Evolutionary conservation across 2,329 filamentous ascomycete species (phyloP), one percentile per base, ranked within the genome.

Genomic region (Microsporum ferrugineum): DNA sequence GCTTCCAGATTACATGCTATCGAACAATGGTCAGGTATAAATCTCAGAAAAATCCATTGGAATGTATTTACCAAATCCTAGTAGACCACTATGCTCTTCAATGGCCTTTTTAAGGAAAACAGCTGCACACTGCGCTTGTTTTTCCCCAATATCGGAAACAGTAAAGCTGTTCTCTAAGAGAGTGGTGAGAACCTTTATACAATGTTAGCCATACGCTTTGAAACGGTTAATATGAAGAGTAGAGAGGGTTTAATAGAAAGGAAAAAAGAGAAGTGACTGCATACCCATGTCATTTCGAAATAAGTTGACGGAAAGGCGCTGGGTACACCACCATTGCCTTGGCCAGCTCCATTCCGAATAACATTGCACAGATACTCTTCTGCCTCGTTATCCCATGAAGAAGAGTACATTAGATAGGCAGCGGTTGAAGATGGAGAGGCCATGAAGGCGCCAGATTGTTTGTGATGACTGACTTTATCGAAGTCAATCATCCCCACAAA

Each of bases 361-460:
- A 68, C 68, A 27, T 61, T 49, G 2, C 63, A 65, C 3, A 75
- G 65, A 62, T 72, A 75, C 2, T 29, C 61, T 57, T 75, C 72
- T 1, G 70, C 67, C 12, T 72, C 69, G 5, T 67, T 60, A 62
- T 74, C 70, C 73, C 73, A 75, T 2, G 55, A 23, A 1, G 65
- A 64, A 3, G 64, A 59, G 39, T 71, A 60, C 63, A 75, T 73
- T 5, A 75, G 60, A 60, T 73, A 74, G 29, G 71, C 74, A 0
- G 75, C 75, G 0, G 75, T 77, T 0, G 75, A 72, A 0, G 74
- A 73, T 5, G 76, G 75, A 0, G 74, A 76, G 2, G 65, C 73
- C 65, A 76, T 68, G 65, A 76, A 73, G 5, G 67, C 67, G 1
- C 73, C 73, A 51, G 67, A 62, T 8, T 66, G 61, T 58, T 65